Conservation (phyloP, 345 rosid species). For the Arabis hirsuta region DNA sequence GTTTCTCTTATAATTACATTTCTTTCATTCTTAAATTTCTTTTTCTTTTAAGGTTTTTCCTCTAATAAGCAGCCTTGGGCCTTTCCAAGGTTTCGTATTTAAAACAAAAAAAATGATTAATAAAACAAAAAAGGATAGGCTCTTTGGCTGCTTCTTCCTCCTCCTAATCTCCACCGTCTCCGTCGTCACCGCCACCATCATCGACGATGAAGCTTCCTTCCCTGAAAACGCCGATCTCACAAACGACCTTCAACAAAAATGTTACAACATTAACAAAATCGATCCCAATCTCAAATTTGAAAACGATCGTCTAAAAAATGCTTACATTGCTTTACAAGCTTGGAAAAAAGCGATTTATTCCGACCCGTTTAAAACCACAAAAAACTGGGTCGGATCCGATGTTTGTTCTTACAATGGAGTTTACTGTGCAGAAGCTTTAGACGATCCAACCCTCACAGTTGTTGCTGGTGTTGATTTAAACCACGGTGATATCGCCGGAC, state of each 20-base stretch:
- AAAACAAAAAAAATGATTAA: constrained; percentile 31
- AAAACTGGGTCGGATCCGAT: constrained; percentile 62
- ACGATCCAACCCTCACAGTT: constrained; percentile 48
- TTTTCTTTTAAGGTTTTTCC: background rate
- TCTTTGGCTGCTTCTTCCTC: constrained; percentile 47
- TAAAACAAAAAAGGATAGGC: constrained; percentile 26
- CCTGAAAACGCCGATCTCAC: constrained; percentile 49
- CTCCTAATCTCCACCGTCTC: constrained; percentile 21
- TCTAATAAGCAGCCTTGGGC: constrained; percentile 54
- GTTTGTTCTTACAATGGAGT: constrained; percentile 69
- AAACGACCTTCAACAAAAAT: constrained; percentile 36
- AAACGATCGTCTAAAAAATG: constrained; percentile 52
- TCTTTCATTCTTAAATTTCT: constrained; percentile 7
- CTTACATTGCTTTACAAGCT: constrained; percentile 67
- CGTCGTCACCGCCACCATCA: constrained; percentile 32
- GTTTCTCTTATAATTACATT: constrained; percentile 24
- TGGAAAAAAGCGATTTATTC: constrained; percentile 65
- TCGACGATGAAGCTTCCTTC: constrained; percentile 42
- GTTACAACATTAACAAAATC: constrained; percentile 19
- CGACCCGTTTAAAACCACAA: constrained; percentile 59
- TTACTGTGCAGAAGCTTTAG: constrained; percentile 61
- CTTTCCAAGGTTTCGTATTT: constrained; percentile 47
- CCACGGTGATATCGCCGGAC: constrained; percentile 65
- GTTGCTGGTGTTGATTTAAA: constrained; percentile 76
- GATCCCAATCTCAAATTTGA: constrained; percentile 49